phyloP scores from a whole-genome alignment of 2,329 filamentous ascomycete species.

The Aureobasidium lini region DNA sequence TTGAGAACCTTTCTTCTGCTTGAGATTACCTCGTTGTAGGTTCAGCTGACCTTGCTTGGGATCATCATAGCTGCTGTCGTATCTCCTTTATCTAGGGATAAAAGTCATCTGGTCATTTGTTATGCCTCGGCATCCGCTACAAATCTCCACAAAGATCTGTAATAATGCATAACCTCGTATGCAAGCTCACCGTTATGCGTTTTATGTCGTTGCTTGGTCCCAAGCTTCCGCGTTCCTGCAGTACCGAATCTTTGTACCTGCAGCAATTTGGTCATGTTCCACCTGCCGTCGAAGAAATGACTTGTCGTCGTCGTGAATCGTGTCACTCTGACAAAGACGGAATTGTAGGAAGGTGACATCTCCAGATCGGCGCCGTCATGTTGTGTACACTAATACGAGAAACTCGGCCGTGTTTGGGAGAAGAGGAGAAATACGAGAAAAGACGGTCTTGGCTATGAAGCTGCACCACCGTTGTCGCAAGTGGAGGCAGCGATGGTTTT shows the following conservation, averaged over 20 bases:
- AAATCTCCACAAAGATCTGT: slow-evolving; percentile 9
- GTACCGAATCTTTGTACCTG: background rate
- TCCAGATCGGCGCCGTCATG: background rate
- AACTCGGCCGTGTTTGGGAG: background rate
- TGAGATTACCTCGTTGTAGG: background rate
- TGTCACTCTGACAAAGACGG: background rate
- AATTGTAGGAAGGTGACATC: background rate
- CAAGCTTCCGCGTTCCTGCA: slow-evolving; percentile 2
- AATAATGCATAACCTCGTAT: slow-evolving; percentile 5
- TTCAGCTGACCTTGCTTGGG: background rate
- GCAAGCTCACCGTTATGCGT: background rate
- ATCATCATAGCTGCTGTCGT: background rate
- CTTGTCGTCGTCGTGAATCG: background rate
- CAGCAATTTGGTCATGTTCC: background rate
- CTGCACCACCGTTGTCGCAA: background rate
- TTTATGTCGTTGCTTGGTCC: background rate
- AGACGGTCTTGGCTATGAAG: background rate
- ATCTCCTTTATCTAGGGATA: background rate
- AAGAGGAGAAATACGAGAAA: slow-evolving; percentile 2
- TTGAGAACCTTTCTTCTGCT: background rate
- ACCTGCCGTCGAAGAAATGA: background rate
- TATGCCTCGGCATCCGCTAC: background rate
- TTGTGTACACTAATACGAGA: background rate
- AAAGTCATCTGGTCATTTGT: background rate
- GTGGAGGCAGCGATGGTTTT: background rate